phyloP scores from a whole-genome alignment of 352 stramenopile species.

The Pythium volutum region DNA sequence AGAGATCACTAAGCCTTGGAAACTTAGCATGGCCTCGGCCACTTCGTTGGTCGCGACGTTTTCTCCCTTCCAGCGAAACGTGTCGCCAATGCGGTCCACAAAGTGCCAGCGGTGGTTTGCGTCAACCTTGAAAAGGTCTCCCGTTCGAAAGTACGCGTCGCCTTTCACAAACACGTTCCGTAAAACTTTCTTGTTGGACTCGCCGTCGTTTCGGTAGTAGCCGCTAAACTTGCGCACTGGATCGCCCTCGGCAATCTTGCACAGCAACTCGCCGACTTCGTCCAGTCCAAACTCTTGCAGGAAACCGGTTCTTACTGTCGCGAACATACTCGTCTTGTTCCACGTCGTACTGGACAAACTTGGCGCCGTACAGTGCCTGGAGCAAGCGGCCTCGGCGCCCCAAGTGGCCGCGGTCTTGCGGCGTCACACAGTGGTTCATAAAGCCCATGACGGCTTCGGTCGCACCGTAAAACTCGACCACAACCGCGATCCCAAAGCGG shows the following conservation, averaged over 20 bases:
- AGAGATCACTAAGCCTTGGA: constrained; percentile 71
- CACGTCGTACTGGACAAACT: constrained; percentile 78
- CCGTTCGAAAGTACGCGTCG: constrained; percentile 90
- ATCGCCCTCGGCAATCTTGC: constrained; percentile 44
- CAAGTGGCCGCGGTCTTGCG: constrained; percentile 58
- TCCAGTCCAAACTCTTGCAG: constrained; percentile 45
- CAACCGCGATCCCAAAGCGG: constrained; percentile 78
- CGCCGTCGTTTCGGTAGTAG: constrained; percentile 79
- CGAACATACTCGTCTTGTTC: constrained; percentile 69
- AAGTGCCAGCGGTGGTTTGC: constrained; percentile 81
- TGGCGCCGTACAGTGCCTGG: constrained; percentile 60
- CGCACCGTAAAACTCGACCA: constrained; percentile 92
- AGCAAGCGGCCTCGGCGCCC: constrained; percentile 52
- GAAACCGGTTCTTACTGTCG: constrained; percentile 58
- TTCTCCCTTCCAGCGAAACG: constrained; percentile 93
- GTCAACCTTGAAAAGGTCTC: constrained; percentile 88
- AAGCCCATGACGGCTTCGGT: constrained; percentile 87
- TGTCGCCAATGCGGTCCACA: constrained; percentile 90
- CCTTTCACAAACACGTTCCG: constrained; percentile 74
- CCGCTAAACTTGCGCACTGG: constrained; percentile 76
- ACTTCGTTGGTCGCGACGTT: constrained; percentile 92
- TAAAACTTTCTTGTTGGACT: constrained; percentile 86
- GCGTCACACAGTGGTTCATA: constrained; percentile 69
- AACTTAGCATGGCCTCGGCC: constrained; percentile 75
- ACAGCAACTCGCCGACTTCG: constrained; percentile 78